A percentile compares a stretch with the other conserved stretches of the same genome.
Evolutionary conservation across 2,329 filamentous ascomycete genomes (phyloP).

Genomic region (Penicillium hordei): DNA sequence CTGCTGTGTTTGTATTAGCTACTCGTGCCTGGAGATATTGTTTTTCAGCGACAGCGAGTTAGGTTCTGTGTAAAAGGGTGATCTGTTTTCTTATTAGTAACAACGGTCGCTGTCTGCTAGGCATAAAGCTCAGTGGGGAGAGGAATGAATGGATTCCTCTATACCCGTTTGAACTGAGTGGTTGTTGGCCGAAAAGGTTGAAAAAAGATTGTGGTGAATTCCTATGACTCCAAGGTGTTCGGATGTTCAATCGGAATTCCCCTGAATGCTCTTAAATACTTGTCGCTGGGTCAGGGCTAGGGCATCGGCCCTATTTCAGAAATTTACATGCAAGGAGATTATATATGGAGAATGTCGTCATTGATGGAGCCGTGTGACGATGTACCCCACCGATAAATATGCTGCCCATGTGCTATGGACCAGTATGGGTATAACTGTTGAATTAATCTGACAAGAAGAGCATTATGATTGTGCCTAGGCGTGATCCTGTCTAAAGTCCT

Average conservation of each 20-base stretch:
- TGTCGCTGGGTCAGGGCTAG: conserved; percentile 10
- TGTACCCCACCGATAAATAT: neutral
- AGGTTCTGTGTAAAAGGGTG: neutral
- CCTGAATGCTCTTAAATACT: conserved; percentile 15
- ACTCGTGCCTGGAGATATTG: neutral
- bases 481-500: neutral
- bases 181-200: neutral
- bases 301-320: conserved; percentile 18
- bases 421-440: no score
- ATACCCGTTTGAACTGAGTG: neutral
- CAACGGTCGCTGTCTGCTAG: neutral
- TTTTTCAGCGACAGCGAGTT: neutral
- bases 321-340: conserved; percentile 4
- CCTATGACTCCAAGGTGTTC: neutral
- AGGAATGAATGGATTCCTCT: neutral
- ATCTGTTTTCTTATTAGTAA: neutral
- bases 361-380: conserved; percentile 15
- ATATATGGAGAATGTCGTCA: conserved; percentile 18
- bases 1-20: neutral
- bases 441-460: no score
- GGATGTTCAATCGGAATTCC: neutral
- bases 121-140: neutral
- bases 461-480: no score
- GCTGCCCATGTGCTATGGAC: no score
- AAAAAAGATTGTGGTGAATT: neutral